These are phyloP conservation scores for Lablab purpureus DNA, from an alignment of 306 rosid species.

Conservation along the genomic window DNA sequence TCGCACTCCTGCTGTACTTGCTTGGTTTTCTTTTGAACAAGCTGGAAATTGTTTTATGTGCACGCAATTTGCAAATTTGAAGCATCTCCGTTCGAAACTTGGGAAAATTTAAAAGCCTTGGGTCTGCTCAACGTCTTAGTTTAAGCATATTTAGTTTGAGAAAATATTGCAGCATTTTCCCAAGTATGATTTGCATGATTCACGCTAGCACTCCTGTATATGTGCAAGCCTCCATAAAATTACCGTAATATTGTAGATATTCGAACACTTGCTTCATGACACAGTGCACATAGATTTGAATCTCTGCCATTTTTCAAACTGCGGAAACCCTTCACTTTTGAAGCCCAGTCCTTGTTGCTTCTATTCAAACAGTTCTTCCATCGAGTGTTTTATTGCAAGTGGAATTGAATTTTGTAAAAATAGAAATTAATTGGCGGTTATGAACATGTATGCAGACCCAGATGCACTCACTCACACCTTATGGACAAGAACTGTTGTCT, in stretches of 20 bases:
- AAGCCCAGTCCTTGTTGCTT: constrained; percentile 18
- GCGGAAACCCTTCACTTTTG: neutral
- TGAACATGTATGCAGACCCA: constrained; percentile 76
- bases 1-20: constrained; percentile 34
- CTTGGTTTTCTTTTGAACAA: constrained; percentile 25
- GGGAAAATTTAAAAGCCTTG: constrained; percentile 14
- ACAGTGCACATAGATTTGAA: constrained; percentile 14
- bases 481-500: constrained; percentile 76
- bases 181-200: constrained; percentile 31
- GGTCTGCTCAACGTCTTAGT: constrained; percentile 12
- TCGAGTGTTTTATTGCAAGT: constrained; percentile 28
- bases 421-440: constrained; percentile 43
- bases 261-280: constrained; percentile 16
- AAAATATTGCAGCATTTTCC: neutral
- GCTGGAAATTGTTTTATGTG: constrained; percentile 36
- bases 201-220: neutral
- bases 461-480: constrained; percentile 87
- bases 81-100: constrained; percentile 32
- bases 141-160: constrained; percentile 23
- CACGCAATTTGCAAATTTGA: constrained; percentile 4
- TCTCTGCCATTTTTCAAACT: constrained; percentile 23
- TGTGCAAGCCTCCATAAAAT: constrained; percentile 19
- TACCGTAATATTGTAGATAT: neutral
- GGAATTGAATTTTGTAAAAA: constrained; percentile 20
- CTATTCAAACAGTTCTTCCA: constrained; percentile 11